Evolutionary conservation across 2,329 filamentous ascomycete species (phyloP), one percentile per base, ranked within the genome.

Genomic region (Lachnellula arida): DNA sequence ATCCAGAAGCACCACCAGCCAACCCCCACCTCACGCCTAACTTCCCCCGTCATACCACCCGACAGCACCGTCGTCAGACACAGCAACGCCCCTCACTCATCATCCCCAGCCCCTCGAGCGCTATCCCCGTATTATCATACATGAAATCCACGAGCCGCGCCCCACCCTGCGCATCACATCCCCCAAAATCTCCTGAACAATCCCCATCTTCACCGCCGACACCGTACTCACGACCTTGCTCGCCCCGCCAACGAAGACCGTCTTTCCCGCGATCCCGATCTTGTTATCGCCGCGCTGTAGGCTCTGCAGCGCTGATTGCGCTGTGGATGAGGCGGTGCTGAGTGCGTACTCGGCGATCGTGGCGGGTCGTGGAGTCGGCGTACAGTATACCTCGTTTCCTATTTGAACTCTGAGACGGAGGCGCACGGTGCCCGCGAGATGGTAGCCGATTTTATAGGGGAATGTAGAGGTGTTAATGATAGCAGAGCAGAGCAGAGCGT

Each of bases 151-250:
- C 71, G 65, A 70, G 7, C 66, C 63, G 14, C 63, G 64, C 2
- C 70, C 64, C 40, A 77, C 71, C 28, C 28, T 32, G 2, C 9
- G 8, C 19, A 51, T 60, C 11, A 60, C 35, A 17, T 59, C 61
- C 1, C 74, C 74, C 8, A 77, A 63, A 6, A 74, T 60, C 52
- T 73, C 70, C 4, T 63, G 54, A 1, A 76, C 63, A 52, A 65
- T 70, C 1, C 68, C 50, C 0, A 78, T 62, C 60, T 78, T 78
- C 14, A 68, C 57, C 1, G 74, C 75, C 1, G 74, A 76, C 1
- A 78, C 68, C 0, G 75, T 77, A 0, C 74, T 77, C 40, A 78
- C 75, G 28, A 77, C 74, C 50, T 74, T 75, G 17, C 68, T 70
- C 2, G 73, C 76, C 34, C 66, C 73, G 7, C 71, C 70, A 0